Evolutionary conservation across 345 rosid species (phyloP).

Genomic region (Aquilaria malaccensis): DNA sequence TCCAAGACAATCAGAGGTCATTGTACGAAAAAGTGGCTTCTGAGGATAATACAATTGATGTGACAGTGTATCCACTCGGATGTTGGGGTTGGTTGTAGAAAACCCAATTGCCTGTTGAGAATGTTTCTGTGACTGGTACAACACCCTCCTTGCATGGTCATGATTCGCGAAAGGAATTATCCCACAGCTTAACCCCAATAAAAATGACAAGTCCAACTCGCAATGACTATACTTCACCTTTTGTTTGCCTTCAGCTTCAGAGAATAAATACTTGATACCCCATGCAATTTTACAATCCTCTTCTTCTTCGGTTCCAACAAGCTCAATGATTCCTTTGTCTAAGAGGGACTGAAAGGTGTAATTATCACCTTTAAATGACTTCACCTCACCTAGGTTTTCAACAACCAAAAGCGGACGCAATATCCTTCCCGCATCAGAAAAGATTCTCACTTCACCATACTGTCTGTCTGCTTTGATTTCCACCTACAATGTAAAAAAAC

Average conservation of each 20-base stretch:
- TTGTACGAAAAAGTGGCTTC: slow-evolving; percentile 73
- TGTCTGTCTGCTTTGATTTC: slow-evolving; percentile 73
- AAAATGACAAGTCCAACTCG: slow-evolving; percentile 76
- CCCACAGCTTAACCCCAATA: slow-evolving; percentile 82
- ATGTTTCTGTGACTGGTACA: slow-evolving; percentile 86
- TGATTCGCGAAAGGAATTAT: slow-evolving; percentile 87
- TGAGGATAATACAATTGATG: slow-evolving; percentile 84
- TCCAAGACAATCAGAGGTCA: slow-evolving; percentile 66
- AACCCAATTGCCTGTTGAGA: slow-evolving; percentile 90
- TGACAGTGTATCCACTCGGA: slow-evolving; percentile 72
- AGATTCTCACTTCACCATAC: slow-evolving; percentile 67
- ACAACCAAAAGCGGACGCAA: slow-evolving; percentile 86
- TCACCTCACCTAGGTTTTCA: slow-evolving; percentile 47
- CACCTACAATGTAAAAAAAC: slow-evolving; percentile 37
- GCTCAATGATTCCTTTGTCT: slow-evolving; percentile 67
- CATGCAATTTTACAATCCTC: slow-evolving; percentile 79
- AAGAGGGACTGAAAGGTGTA: slow-evolving; percentile 48
- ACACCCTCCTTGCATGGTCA: slow-evolving; percentile 84
- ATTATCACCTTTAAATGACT: slow-evolving; percentile 36
- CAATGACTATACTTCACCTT: slow-evolving; percentile 55
- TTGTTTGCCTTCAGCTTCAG: slow-evolving; percentile 25
- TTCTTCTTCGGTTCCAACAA: slow-evolving; percentile 84
- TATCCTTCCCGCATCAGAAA: slow-evolving; percentile 82
- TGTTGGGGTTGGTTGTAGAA: slow-evolving; percentile 74
- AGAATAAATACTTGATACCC: slow-evolving; percentile 50